phyloP scores from a whole-genome alignment of 441 rosid genomes.

The Geranium incanum region DNA sequence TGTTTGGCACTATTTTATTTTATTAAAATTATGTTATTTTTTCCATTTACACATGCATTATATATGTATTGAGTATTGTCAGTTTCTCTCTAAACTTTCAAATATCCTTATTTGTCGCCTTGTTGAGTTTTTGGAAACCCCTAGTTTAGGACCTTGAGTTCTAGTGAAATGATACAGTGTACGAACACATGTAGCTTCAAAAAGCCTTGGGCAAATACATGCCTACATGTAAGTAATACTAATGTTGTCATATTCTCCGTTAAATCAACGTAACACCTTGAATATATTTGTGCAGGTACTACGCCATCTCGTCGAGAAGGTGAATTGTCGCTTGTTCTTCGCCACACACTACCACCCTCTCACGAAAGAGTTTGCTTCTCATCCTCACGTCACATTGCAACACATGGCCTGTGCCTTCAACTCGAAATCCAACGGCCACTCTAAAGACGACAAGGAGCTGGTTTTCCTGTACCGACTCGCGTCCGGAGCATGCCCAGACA shows the following conservation, averaged over 20 bases:
- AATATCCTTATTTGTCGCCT: no score
- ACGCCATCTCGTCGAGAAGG: conserved; percentile 81
- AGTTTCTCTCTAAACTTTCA: no score
- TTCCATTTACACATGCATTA: no score
- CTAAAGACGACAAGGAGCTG: conserved; percentile 39
- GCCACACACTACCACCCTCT: conserved; percentile 97
- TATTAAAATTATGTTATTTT: no score
- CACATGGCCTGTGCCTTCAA: conserved; percentile 87
- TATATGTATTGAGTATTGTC: no score
- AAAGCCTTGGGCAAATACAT: background rate
- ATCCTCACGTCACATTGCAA: conserved; percentile 71
- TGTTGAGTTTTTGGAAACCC: no score
- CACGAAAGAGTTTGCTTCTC: conserved; percentile 83
- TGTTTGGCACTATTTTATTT: no score
- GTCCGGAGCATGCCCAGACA: conserved; percentile 85
- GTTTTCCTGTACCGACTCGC: conserved; percentile 77
- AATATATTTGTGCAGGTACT: conserved; percentile 45
- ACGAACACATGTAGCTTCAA: background rate
- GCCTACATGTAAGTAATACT: background rate
- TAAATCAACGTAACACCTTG: background rate
- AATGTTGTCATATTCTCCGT: background rate
- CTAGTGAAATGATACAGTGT: background rate
- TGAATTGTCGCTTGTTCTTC: conserved; percentile 77
- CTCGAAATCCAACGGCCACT: conserved; percentile 28
- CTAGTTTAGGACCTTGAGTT: background rate